Evolutionary conservation across 2,329 filamentous ascomycete species (phyloP), one percentile per base, ranked within the genome.

Genomic region (Epichloe aotearoae): DNA sequence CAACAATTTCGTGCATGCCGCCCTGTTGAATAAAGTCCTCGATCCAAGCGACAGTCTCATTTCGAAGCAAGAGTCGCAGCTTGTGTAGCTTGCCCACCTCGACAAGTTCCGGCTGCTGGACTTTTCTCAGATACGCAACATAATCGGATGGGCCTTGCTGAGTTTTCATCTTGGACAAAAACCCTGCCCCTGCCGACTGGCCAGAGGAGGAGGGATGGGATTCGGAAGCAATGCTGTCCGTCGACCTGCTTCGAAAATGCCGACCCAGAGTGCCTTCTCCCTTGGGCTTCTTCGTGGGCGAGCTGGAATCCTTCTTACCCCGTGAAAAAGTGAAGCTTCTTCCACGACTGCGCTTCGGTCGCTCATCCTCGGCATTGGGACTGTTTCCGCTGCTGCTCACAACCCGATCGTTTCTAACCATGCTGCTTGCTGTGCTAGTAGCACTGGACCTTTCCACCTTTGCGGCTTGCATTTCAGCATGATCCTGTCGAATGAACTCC

Each of bases 51-150:
- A 98, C 88, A 0, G 91, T 95, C 71, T 98, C 93, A 61, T 97
- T 97, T 17, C 93, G 82, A 49, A 98, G 75, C 49, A 97, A 70
- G 19, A 96, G 76, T 14, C 91, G 82, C 44, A 98, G 76, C 69
- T 97, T 97, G 70, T 97, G 93, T 37, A 98, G 71, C 64, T 93
- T 91, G 43, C 90, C 89, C n/a, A 97, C 87, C 65, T 97, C 91
- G 10, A 96, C 84, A 39, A 82, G 73, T 60, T 93, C 80, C 0
- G 89, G 89, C 67, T 88, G 85, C 57, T 83, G 84, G 1, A 86
- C 83, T 66, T 88, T 90, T 60, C 80, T 79, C 58, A 96, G 70
- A 64, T 96, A 95, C 20, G 79, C 75, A 38, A 97, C 89, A 68
- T 94, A 95, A 61, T 96, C 88, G 41, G 80, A 77, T 0, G 90